Percentiles rank a stretch among this genome's conserved stretches.
These are phyloP conservation scores for Ricinus communis DNA, from an alignment of 345 rosid species.

Conservation along the genomic window DNA sequence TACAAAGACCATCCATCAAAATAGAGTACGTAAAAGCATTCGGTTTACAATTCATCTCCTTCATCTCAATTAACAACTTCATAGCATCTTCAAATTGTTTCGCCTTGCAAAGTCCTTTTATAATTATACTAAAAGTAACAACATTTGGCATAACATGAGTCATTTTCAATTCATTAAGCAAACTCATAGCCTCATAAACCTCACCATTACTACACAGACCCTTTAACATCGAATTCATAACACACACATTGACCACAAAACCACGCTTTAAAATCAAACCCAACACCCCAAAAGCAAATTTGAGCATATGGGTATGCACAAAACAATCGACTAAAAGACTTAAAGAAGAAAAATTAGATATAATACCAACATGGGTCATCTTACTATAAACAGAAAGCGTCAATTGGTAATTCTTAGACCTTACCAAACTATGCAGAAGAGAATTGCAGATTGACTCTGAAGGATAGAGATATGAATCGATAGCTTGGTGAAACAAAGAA, in stretches of 20 bases:
- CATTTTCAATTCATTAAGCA: conserved; percentile 43
- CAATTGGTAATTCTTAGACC: conserved; percentile 45
- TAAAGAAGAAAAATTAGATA: conserved; percentile 44
- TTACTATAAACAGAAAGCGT: conserved; percentile 46
- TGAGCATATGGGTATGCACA: conserved; percentile 33
- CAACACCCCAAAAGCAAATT: conserved; percentile 47
- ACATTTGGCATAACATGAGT: conserved; percentile 37
- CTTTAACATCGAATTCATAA: conserved; percentile 49
- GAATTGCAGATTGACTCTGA: conserved; percentile 37
- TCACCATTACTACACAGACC: conserved; percentile 49
- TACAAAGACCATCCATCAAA: conserved; percentile 61
- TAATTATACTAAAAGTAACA: conserved; percentile 48
- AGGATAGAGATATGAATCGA: conserved; percentile 37
- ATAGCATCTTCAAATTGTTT: conserved; percentile 41
- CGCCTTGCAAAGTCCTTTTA: conserved; percentile 53
- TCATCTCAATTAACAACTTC: conserved; percentile 44
- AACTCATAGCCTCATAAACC: conserved; percentile 32
- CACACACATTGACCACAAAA: conserved; percentile 38
- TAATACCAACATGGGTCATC: conserved; percentile 38
- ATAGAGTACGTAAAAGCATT: conserved; percentile 43
- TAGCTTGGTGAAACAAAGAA: conserved; percentile 40
- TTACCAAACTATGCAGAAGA: conserved; percentile 51
- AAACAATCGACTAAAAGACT: conserved; percentile 57
- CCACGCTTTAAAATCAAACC: conserved; percentile 61
- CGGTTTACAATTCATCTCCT: conserved; percentile 36